Percentiles rank a stretch among this genome's conserved stretches.
Conservation (phyloP, 352 stramenopile species). For the Pythium apleroticum region DNA sequence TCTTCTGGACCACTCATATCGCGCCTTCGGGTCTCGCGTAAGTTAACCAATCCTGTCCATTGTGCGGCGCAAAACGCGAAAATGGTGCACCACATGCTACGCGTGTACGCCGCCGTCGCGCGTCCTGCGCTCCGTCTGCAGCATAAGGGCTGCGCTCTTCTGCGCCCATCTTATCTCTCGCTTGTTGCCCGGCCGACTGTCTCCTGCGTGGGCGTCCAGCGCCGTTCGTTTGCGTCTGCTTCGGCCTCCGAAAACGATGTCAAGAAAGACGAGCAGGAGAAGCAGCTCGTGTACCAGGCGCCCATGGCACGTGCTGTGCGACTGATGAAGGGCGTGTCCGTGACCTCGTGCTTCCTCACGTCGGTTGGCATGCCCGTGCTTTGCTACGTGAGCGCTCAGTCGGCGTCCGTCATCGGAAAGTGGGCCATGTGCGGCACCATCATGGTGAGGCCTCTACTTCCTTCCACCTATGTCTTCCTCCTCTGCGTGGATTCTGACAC, state of each 20-base stretch:
- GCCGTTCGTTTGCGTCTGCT: conserved; percentile 16
- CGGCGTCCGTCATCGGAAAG: conserved; percentile 73
- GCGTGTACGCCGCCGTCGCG: conserved; percentile 1
- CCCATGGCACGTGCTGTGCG: conserved; percentile 76
- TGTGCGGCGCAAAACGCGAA: background rate
- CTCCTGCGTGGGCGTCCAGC: conserved; percentile 3
- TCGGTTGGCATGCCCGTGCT: conserved; percentile 78
- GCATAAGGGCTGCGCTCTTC: background rate
- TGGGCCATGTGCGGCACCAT: conserved; percentile 89
- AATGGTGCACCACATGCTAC: conserved; percentile 7
- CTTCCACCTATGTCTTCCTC: background rate
- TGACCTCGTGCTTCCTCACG: conserved; percentile 82
- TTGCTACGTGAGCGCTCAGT: conserved; percentile 71
- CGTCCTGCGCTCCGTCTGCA: conserved; percentile 4
- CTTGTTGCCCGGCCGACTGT: background rate
- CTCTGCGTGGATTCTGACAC: background rate
- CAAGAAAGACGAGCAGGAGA: no score
- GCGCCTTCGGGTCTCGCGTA: background rate
- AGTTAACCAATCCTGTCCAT: conserved; percentile 17
- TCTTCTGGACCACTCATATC: background rate
- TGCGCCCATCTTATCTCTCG: background rate
- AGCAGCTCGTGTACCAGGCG: conserved; percentile 54
- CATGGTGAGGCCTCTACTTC: conserved; percentile 56
- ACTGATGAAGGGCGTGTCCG: conserved; percentile 86
- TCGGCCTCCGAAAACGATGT: background rate